Evolutionary conservation across 2,329 filamentous ascomycete species (phyloP), one percentile per base, ranked within the genome.

Genomic region (Chaetomium globosum): DNA sequence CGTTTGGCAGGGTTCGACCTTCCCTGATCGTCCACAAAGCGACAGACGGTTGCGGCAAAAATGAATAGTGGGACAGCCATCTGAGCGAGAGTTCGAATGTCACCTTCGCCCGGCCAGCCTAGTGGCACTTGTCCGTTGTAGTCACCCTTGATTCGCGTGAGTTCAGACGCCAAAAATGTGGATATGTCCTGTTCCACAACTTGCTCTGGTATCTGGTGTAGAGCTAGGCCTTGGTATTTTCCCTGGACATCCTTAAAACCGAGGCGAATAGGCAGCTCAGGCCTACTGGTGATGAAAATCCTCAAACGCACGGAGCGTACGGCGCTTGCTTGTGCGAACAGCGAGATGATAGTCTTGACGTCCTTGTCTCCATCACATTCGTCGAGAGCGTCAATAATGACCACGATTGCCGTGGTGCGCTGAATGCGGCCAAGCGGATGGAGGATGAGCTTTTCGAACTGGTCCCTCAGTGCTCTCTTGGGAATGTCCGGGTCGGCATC

Each of bases 261-360:
- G 12, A 77, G 68, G 0, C 76, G 74, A 26, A 81, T 74, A 0
- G 75, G 74, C 1, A 79, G 61, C 28, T 82, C 77, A 0, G 80
- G 80, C 13, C 80, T 72, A 51, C 79, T 82, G 0, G 80, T 82
- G 0, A 82, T 23, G 31, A 82, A 79, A 2, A 79, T 59, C 53
- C 72, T 74, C 8, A 80, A 55, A 23, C 54, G 61, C 19, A 69
- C 36, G 31, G 64, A 68, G 60, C 46, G 62, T 21, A 69, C 8
- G 10, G 43, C 2, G 13, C 70, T 65, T 16, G 65, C 48, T 36
- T 68, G 61, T n/a, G 71, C 64, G 0, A 77, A 62, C 1, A 77
- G 69, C 1, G 68, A 21, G 48, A 79, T 71, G n/a, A 79, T 72
- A 8, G 60, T 7, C 51, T 54, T 55, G 16, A 77, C 67, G 51